Base-by-base conservation (phyloP, 306 rosid genomes). In the Gastrolobium villosum region DNA sequence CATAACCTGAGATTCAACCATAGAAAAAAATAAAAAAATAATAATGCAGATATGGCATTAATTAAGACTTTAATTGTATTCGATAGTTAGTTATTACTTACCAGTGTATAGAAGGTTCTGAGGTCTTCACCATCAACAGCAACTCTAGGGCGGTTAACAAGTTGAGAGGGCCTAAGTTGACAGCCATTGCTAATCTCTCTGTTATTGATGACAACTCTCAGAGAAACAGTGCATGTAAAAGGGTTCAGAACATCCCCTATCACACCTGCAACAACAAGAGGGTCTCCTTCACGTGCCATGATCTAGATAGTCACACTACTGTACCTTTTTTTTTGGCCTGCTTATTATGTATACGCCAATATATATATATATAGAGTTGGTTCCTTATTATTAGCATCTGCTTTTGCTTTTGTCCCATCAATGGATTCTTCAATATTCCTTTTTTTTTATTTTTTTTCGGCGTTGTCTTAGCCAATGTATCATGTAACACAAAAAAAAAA, bases 61-160 rank as follows among this genome's bases (percentile, higher is more conserved):
- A 20, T 20, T 20, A 20, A 20, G 26, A 20, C 26, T 20, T 20
- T n/a, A 44, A 44, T 44, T 53, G 14, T 14, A 53, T 1, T 53
- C 59, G 15, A 7, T 6, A 40, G 20, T 5, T 62, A 10, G 11
- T 2, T 10, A 63, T 1, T 20, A 70, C 52, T 65, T 67, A 85
- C 88, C 48, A 85, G 81, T 20, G 86, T 74, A 73, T 85, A 85
- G 84, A 82, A 85, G 34, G 56, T 79, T 74, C 88, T 85, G n/a
- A 85, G 84, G 32, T 85, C 86, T 10, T 82, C 35, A 69, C 88
- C 88, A 41, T 86, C 88, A 65, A 78, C 69, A 69, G 7, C 26
- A 49, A 74, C 63, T 30, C 86, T 69, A 3, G 88, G 88, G 11
- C 79, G 82, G 34, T 70, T 85, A 50, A 63, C 82, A 0, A 85